Base-by-base conservation (phyloP, 2,329 filamentous ascomycete species). In the Aspergillus flavus region DNA sequence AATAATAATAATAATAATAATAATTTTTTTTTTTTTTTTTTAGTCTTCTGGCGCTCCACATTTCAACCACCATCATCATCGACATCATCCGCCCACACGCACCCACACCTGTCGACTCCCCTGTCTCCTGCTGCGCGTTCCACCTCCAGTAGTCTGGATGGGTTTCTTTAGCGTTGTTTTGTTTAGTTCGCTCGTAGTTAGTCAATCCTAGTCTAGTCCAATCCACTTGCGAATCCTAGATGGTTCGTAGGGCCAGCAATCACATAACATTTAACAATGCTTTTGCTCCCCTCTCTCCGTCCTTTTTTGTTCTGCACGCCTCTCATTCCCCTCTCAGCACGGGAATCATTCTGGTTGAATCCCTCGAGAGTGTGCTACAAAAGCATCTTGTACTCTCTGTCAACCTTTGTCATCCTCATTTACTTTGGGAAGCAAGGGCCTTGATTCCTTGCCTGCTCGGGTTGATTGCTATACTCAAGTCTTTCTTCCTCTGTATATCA, bases 181-280 rank as follows among this genome's bases (percentile, higher is more conserved):
- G 46, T 67, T 48, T 66, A 66, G 61, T 65, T 64, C 55, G 59
- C 63, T 41, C 58, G 58, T 67, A 62, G 63, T 68, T 68, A 65
- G 68, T 66, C 62, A 63, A 66, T 67, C 62, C 65, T 48, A 57
- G 54, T 57, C 53, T 60, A 58, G 64, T 53, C 61, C 23, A 61
- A 62, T 67, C 66, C 60, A 63, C 67, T 41, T 54, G 56, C 46
- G 43, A 64, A 61, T 63, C 59, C 63, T 9, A 65, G 66, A 68
- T 63, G 61, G 60, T 61, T 67, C 62, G 62, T 71, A 71, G 69
- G 66, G 69, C 68, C 63, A 70, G 69, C 67, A 69, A 70, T 71
- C 67, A 69, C 61, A 70, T 67, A 68, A 67, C 69, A 71, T 71
- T 71, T 70, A 71, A 68, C 68, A 64, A 69, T 70, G 66, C 69